A percentile compares a stretch with the other conserved stretches of the same genome.
Evolutionary conservation across 495 filamentous ascomycete genomes (phyloP).

Genomic region (Barbatosphaeria neglecta): DNA sequence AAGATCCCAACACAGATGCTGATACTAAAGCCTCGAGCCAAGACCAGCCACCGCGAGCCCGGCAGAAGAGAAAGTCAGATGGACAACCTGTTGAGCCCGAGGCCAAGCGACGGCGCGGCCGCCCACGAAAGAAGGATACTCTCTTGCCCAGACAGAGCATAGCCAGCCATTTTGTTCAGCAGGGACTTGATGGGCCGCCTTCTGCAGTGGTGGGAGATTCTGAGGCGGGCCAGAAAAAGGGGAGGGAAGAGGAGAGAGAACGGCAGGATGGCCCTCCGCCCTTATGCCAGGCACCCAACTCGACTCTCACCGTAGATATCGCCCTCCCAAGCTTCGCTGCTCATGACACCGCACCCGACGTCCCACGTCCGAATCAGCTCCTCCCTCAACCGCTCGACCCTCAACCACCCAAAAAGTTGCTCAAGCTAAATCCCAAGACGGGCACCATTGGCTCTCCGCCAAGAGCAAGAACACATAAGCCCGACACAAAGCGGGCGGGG

Average conservation of each 20-base stretch:
- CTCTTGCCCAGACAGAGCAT: slow-evolving; percentile 5
- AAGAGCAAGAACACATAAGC: slow-evolving; percentile 11
- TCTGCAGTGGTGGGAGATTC: not conserved
- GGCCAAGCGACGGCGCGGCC: not conserved
- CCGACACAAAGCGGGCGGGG: not conserved
- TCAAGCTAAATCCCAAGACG: slow-evolving; percentile 36
- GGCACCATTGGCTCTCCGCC: slow-evolving; percentile 47
- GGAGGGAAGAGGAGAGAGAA: not conserved
- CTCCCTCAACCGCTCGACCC: slow-evolving; percentile 7
- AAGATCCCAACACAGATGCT: not conserved
- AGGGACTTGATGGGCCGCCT: not conserved
- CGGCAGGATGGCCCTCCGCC: not conserved
- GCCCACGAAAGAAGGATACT: slow-evolving; percentile 2
- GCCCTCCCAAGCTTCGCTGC: not conserved
- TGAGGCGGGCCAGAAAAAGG: not conserved
- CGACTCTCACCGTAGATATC: not conserved
- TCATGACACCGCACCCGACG: not conserved
- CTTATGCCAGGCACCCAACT: not conserved
- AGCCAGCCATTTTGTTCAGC: slow-evolving; percentile 5
- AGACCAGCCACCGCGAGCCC: not conserved
- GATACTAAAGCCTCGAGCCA: not conserved
- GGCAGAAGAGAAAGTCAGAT: not conserved
- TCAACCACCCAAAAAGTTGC: slow-evolving; percentile 30
- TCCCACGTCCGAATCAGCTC: not conserved
- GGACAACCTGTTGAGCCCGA: not conserved